Base-by-base conservation (phyloP, 345 rosid genomes). In the Lenwebbia sp. region DNA sequence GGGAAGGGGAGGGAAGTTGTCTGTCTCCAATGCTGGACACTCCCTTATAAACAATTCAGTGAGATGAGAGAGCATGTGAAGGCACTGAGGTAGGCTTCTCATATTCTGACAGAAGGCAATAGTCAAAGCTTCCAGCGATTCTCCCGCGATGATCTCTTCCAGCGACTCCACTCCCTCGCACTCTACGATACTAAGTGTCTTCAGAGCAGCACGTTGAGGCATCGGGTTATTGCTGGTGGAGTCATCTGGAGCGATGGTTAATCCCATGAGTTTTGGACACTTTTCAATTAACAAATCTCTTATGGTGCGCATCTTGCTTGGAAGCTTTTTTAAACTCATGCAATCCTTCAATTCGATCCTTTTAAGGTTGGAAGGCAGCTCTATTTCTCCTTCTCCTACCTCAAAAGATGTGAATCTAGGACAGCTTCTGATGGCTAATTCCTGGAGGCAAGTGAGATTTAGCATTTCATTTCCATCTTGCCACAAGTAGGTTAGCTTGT, bases 31-130 rank as follows among this genome's bases (percentile, higher is more conserved):
- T 2, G 8, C 0, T 0, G 8, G 33, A n/a, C n/a, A n/a, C 0
- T 1, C 3, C 0, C 0, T 1, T 0, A 57, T 5, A 0, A 0
- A 0, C 30, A 57, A 57, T 0, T 0, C 0, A 57, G 65, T 57
- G 30, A 57, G 65, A 57, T 5, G 65, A 1, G 65, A 57, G 15
- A 9, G 15, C 7, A 0, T 11, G 7, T 12, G 15, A 57, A 57
- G 15, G 7, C 62, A 11, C 1, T 0, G 15, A 0, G 62, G 30
- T 26, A 57, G 62, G 13, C 30, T 57, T 6, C 26, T n/a, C n/a
- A n/a, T n/a, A n/a, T n/a, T n/a, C n/a, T n/a, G n/a, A n/a, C n/a
- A n/a, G n/a, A n/a, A n/a, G n/a, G n/a, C n/a, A n/a, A n/a, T n/a
- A n/a, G n/a, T n/a, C n/a, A n/a, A n/a, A n/a, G n/a, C n/a, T n/a